phyloP scores from a whole-genome alignment of 1,139 yeast genomes.

The Suhomyces wounanorum region DNA sequence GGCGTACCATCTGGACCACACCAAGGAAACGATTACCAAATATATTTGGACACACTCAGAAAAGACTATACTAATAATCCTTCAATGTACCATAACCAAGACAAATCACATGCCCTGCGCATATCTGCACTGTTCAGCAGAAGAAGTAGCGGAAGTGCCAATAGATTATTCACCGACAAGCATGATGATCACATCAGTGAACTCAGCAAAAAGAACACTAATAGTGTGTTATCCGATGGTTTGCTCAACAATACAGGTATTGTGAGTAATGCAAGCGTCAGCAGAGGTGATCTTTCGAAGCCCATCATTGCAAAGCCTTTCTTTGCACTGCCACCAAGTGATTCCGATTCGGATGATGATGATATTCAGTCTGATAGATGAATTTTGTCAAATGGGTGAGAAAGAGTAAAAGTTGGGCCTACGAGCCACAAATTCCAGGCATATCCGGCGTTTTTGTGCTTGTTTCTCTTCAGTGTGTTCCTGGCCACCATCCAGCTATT shows the following conservation, averaged over 20 bases:
- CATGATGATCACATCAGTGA: slow-evolving; percentile 5
- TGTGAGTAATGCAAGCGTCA: slow-evolving; percentile 8
- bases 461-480: neutral
- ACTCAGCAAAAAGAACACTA: neutral
- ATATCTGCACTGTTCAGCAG: slow-evolving; percentile 5
- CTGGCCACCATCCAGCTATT: neutral
- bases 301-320: slow-evolving; percentile 45
- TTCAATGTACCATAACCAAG: neutral
- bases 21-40: slow-evolving; percentile 22
- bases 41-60: slow-evolving; percentile 21
- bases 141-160: slow-evolving; percentile 5
- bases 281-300: slow-evolving; percentile 11
- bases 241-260: slow-evolving; percentile 10
- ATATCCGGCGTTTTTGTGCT: neutral
- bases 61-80: slow-evolving; percentile 8
- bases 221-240: slow-evolving; percentile 1
- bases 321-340: slow-evolving; percentile 43
- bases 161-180: slow-evolving; percentile 5
- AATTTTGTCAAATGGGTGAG: neutral
- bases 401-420: neutral
- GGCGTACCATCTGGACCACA: slow-evolving; percentile 4
- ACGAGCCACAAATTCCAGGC: neutral
- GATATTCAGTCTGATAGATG: neutral
- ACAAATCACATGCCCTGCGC: neutral
- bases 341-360: slow-evolving; percentile 31